Evolutionary conservation across 345 rosid species (phyloP).

Genomic region (Diplotaxis tenuifolia): DNA sequence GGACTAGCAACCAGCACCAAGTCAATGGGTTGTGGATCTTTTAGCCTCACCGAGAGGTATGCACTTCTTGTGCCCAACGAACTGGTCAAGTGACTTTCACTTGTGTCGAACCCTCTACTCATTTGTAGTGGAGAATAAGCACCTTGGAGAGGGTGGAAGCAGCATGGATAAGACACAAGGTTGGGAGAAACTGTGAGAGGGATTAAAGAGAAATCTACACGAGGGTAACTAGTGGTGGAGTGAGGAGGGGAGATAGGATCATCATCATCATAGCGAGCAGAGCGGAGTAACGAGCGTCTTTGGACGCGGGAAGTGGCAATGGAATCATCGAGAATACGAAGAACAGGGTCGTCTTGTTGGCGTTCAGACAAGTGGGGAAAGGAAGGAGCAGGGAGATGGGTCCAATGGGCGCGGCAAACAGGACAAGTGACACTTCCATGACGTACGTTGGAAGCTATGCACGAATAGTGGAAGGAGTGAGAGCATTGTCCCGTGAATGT

Average conservation of each 20-base stretch:
- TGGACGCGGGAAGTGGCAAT: constrained; percentile 51
- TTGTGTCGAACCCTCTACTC: no score
- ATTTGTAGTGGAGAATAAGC: constrained; percentile 36
- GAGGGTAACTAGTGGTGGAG: constrained; percentile 41
- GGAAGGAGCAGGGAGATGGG: constrained; percentile 73
- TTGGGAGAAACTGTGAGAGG: constrained; percentile 44
- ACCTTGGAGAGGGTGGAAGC: constrained; percentile 35
- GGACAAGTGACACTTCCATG: constrained; percentile 90
- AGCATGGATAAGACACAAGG: constrained; percentile 35
- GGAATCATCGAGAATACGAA: constrained; percentile 71
- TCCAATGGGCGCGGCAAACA: constrained; percentile 89
- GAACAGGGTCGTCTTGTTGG: constrained; percentile 51
- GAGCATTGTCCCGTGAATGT: constrained; percentile 89
- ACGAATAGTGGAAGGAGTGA: constrained; percentile 74
- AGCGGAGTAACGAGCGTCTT: constrained; percentile 66
- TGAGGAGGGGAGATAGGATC: constrained; percentile 69
- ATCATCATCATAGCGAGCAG: constrained; percentile 79
- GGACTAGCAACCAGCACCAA: no score
- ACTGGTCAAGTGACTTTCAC: no score
- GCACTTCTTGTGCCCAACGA: constrained; percentile 41
- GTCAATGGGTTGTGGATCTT: no score
- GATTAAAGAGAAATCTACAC: constrained; percentile 51
- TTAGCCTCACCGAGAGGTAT: constrained; percentile 62
- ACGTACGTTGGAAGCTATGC: constrained; percentile 85
- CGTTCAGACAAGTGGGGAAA: constrained; percentile 43